Conservation (phyloP, 2,329 filamentous ascomycete species). For the Plenodomus lindquistii region DNA sequence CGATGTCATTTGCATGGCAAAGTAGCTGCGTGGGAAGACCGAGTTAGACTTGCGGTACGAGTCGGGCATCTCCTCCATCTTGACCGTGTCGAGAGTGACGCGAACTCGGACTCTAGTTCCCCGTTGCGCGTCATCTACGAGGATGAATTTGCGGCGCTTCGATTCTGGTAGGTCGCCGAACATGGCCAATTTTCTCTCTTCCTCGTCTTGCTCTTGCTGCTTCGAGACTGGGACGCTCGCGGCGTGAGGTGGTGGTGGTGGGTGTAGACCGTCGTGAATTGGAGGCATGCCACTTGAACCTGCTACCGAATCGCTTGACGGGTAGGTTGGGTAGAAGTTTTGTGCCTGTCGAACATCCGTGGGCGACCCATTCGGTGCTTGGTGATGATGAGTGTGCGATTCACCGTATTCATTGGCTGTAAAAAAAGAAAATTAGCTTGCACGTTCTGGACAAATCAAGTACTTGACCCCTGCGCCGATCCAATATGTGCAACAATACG, state of each 20-base stretch:
- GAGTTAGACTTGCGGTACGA: conserved; percentile 89
- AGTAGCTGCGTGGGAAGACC: conserved; percentile 89
- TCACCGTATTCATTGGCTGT: conserved; percentile 63
- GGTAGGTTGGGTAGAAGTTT: conserved; percentile 74
- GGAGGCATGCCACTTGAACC: conserved; percentile 64
- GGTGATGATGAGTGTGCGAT: conserved; percentile 69
- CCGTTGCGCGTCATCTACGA: conserved; percentile 81
- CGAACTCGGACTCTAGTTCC: conserved; percentile 82
- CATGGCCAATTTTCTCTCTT: conserved; percentile 67
- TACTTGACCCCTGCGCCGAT: conserved; percentile 26
- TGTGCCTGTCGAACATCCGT: conserved; percentile 75
- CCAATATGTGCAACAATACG: conserved; percentile 29
- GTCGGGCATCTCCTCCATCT: conserved; percentile 95
- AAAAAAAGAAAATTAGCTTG: conserved; percentile 51
- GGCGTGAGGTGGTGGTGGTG: conserved; percentile 47
- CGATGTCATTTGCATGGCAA: conserved; percentile 89
- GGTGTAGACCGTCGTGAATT: conserved; percentile 62
- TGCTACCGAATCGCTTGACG: conserved; percentile 59
- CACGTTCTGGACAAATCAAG: conserved; percentile 32
- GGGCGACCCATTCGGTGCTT: conserved; percentile 61
- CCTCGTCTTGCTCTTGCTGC: conserved; percentile 57
- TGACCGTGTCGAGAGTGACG: conserved; percentile 88
- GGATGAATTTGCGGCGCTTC: conserved; percentile 94
- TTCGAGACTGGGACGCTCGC: conserved; percentile 50
- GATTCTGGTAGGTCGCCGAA: conserved; percentile 88